These are phyloP conservation scores for Candida namnaoensis DNA, from an alignment of 805 yeast species.

Conservation along the genomic window DNA sequence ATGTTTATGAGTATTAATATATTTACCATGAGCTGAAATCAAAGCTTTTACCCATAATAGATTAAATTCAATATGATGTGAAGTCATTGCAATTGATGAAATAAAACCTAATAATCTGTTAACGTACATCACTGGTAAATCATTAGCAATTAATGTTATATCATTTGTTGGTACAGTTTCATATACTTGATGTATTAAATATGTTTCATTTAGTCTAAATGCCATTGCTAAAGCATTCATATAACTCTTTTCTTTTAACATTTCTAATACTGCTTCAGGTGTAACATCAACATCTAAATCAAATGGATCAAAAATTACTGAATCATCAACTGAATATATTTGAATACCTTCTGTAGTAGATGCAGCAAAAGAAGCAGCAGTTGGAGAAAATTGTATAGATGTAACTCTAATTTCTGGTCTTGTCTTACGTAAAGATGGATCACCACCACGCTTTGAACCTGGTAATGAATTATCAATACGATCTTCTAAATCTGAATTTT, in stretches of 20 bases:
- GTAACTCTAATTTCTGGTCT: constrained; percentile 83
- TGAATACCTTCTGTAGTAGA: constrained; percentile 92
- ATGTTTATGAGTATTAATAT: constrained; percentile 53
- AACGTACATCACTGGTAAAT: constrained; percentile 71
- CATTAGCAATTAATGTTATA: constrained; percentile 55
- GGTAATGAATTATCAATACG: constrained; percentile 71
- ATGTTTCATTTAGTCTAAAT: constrained; percentile 79
- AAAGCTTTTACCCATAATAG: constrained; percentile 72
- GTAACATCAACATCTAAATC: constrained; percentile 92
- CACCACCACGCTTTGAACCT: constrained; percentile 77
- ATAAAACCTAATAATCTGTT: constrained; percentile 59
- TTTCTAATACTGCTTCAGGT: constrained; percentile 61
- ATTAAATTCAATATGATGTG: constrained; percentile 80
- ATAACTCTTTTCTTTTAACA: constrained; percentile 47
- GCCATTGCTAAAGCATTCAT: constrained; percentile 85
- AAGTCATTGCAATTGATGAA: constrained; percentile 56
- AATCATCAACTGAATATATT: constrained; percentile 71
- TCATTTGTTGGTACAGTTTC: constrained; percentile 69
- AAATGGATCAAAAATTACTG: constrained; percentile 81
- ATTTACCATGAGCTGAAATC: constrained; percentile 68
- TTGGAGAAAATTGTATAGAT: constrained; percentile 76
- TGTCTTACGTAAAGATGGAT: constrained; percentile 63
- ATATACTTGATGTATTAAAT: constrained; percentile 63
- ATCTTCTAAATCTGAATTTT: constrained; percentile 78
- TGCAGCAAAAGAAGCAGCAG: constrained; percentile 85